phyloP scores from a whole-genome alignment of 768 basidiomycete genomes.

The Tephrocybe sp. region DNA sequence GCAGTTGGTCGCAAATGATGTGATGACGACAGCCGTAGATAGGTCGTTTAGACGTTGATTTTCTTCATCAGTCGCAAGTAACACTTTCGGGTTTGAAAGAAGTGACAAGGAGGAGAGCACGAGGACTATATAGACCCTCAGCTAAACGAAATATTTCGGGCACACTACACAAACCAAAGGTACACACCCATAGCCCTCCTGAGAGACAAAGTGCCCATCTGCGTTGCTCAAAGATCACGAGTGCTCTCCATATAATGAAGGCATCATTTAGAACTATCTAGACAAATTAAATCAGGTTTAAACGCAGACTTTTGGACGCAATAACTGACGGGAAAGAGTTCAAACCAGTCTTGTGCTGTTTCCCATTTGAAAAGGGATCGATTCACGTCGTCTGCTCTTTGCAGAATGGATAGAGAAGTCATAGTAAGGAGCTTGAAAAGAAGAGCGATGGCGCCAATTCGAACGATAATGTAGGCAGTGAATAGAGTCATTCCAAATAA shows the following conservation, averaged over 20 bases:
- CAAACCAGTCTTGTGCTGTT: background rate
- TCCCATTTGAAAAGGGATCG: background rate
- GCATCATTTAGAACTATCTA: background rate
- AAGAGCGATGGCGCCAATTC: too few species aligned
- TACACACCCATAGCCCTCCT: background rate
- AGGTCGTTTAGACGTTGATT: background rate
- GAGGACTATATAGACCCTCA: background rate
- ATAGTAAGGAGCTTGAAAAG: background rate
- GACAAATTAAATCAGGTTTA: background rate
- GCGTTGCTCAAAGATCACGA: background rate
- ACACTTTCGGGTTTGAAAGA: background rate
- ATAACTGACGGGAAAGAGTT: background rate
- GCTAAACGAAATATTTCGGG: background rate
- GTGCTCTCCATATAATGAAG: background rate
- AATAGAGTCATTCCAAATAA: too few species aligned
- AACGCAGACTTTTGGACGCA: too few species aligned
- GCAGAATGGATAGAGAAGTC: background rate
- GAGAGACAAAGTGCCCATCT: background rate
- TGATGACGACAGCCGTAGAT: background rate
- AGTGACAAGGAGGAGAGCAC: background rate
- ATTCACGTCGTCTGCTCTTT: background rate
- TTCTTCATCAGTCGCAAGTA: background rate
- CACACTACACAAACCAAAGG: background rate
- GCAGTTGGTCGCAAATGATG: background rate
- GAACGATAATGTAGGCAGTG: too few species aligned